Percentiles rank a stretch among this genome's conserved stretches.
Conservation (phyloP, 805 yeast species). For the Jamesozyma jinghongensis region DNA sequence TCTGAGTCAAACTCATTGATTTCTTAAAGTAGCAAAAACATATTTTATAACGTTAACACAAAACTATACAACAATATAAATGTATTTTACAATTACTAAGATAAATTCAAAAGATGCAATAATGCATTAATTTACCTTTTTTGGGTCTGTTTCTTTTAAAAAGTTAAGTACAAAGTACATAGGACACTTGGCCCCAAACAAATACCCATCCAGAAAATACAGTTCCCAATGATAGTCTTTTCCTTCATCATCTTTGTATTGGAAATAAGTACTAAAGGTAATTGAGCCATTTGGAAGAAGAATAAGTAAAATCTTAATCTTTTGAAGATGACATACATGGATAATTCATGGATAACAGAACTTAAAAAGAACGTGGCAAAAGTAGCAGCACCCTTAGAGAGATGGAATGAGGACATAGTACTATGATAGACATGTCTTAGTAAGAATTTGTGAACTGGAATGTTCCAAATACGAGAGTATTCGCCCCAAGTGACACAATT, state of each 20-base stretch:
- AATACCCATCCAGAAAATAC: constrained; percentile 86
- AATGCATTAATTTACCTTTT: too few relatives aligned
- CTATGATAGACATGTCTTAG: constrained; percentile 92
- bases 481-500: constrained; percentile 88
- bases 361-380: constrained; percentile 71
- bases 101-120: too few relatives aligned
- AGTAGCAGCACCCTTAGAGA: constrained; percentile 63
- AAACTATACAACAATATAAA: too few relatives aligned
- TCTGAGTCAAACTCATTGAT: too few relatives aligned
- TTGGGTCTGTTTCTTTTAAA: too few relatives aligned
- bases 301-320: constrained; percentile 77
- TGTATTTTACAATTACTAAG: too few relatives aligned
- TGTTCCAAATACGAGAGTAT: constrained; percentile 89
- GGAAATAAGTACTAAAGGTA: constrained; percentile 53
- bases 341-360: constrained; percentile 78
- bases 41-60: too few relatives aligned
- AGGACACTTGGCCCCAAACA: constrained; percentile 82
- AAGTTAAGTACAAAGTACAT: constrained; percentile 70
- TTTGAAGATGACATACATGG: constrained; percentile 82
- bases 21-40: too few relatives aligned
- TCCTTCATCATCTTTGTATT: constrained; percentile 49
- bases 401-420: constrained; percentile 62
- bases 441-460: constrained; percentile 83
- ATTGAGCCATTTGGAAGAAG: constrained; percentile 74
- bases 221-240: constrained; percentile 59